Percentiles rank a stretch among this genome's conserved stretches.
phyloP scores from a whole-genome alignment of 2,329 filamentous ascomycete genomes.

The Xylariaceae sp. region DNA sequence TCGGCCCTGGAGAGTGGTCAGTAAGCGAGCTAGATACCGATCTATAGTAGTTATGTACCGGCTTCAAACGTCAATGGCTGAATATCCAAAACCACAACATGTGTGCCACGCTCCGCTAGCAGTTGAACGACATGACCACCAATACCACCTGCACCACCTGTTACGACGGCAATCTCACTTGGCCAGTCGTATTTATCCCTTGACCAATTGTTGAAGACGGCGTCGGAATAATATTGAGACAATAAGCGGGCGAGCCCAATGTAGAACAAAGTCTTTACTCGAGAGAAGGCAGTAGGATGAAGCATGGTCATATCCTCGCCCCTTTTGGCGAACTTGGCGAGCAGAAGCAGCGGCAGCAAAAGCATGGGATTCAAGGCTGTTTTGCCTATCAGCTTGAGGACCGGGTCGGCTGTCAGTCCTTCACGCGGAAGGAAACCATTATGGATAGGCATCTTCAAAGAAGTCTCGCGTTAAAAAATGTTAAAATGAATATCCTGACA shows the following conservation, averaged over 20 bases:
- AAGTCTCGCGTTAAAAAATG: too few species aligned
- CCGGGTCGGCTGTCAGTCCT: slow-evolving; percentile 57
- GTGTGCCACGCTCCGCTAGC: slow-evolving; percentile 61
- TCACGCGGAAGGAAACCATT: slow-evolving; percentile 52
- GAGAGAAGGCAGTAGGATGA: slow-evolving; percentile 47
- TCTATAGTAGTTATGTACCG: slow-evolving; percentile 17
- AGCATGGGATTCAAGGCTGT: slow-evolving; percentile 63
- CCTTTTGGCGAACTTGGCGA: slow-evolving; percentile 59
- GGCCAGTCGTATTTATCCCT: slow-evolving; percentile 60
- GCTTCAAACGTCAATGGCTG: slow-evolving; percentile 40
- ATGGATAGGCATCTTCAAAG: slow-evolving; percentile 42
- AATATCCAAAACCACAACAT: slow-evolving; percentile 69
- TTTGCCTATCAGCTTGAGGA: slow-evolving; percentile 53
- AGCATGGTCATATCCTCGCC: slow-evolving; percentile 53
- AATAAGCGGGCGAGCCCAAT: slow-evolving; percentile 47
- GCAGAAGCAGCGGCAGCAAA: slow-evolving; percentile 59
- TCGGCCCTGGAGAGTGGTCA: slow-evolving; percentile 42
- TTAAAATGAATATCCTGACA: too few species aligned
- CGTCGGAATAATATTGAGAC: slow-evolving; percentile 49
- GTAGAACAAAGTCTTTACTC: slow-evolving; percentile 50
- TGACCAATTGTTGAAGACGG: slow-evolving; percentile 47
- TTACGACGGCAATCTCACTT: slow-evolving; percentile 68
- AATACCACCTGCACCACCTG: slow-evolving; percentile 71
- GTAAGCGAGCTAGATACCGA: slow-evolving; percentile 18
- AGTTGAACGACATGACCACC: slow-evolving; percentile 61